Percentiles rank a stretch among this genome's conserved stretches.
phyloP scores from a whole-genome alignment of 495 filamentous ascomycete genomes.

The Tuber magnatum region DNA sequence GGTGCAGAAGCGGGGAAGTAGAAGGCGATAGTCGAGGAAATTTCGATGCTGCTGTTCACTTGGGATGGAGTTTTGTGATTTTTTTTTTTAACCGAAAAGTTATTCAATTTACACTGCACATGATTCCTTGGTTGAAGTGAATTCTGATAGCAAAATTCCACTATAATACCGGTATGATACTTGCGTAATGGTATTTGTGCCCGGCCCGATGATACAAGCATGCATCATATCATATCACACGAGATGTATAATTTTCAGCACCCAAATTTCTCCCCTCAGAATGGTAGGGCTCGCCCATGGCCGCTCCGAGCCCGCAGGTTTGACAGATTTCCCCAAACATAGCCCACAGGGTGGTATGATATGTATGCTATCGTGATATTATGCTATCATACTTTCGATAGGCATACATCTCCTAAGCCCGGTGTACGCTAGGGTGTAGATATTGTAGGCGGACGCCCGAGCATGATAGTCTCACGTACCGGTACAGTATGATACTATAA shows the following conservation, averaged over 20 bases:
- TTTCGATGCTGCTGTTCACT: background rate
- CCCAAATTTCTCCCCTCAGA: background rate
- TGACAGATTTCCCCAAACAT: background rate
- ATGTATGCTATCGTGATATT: no score
- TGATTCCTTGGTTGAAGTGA: background rate
- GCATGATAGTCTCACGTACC: no score
- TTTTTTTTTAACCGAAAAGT: background rate
- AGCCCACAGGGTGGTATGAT: background rate
- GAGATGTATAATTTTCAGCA: background rate
- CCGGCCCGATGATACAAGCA: background rate
- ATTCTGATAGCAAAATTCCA: background rate
- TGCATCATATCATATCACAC: no score
- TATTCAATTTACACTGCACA: background rate
- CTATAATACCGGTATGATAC: no score
- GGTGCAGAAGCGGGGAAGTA: constrained; percentile 30
- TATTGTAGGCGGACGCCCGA: background rate
- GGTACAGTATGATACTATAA: no score
- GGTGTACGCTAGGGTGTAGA: background rate
- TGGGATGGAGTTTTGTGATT: background rate
- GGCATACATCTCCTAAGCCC: background rate
- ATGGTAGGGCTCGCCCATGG: background rate
- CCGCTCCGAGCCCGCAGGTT: background rate
- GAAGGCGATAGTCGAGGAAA: constrained; percentile 59
- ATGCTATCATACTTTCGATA: background rate
- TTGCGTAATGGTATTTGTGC: background rate